Evolutionary conservation across 2,329 filamentous ascomycete species (phyloP).

Genomic region (Epicoccum sorghinum): DNA sequence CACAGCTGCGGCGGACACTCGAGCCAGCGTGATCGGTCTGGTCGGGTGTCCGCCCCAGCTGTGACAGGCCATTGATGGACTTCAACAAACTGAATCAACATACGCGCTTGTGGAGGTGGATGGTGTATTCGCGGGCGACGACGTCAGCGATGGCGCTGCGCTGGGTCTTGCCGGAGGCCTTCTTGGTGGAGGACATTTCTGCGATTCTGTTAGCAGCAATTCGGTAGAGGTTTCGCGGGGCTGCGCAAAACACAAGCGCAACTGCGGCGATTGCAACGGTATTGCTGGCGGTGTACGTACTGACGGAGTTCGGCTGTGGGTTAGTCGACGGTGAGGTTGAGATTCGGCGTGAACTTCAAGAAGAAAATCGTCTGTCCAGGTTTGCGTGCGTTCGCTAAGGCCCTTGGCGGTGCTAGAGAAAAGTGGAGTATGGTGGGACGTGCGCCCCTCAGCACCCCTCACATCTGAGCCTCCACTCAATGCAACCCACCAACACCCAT

Average conservation of each 20-base stretch:
- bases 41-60: constrained; percentile 23
- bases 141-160: constrained; percentile 99
- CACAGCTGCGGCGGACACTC: constrained; percentile 20
- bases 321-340: constrained; percentile 36
- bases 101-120: constrained; percentile 99
- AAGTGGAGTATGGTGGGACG: not conserved
- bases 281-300: constrained; percentile 24
- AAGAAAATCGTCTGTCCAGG: constrained; percentile 4
- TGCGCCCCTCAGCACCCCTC: too few relatives aligned
- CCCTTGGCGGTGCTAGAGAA: constrained; percentile 18
- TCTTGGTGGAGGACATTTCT: constrained; percentile 58
- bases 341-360: constrained; percentile 29
- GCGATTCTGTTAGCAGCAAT: constrained; percentile 25
- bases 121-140: constrained; percentile 99
- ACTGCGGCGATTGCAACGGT: not conserved
- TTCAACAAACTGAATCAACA: constrained; percentile 75
- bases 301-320: constrained; percentile 34
- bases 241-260: not conserved
- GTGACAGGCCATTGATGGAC: constrained; percentile 64
- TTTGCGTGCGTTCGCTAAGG: constrained; percentile 27
- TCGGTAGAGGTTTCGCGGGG: not conserved
- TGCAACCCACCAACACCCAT: too few relatives aligned
- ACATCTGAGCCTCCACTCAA: too few relatives aligned
- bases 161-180: constrained; percentile 68
- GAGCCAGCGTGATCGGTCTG: constrained; percentile 30